These are phyloP conservation scores for Metschnikowia amazonensis DNA, from an alignment of 805 yeast species.

Conservation along the genomic window DNA sequence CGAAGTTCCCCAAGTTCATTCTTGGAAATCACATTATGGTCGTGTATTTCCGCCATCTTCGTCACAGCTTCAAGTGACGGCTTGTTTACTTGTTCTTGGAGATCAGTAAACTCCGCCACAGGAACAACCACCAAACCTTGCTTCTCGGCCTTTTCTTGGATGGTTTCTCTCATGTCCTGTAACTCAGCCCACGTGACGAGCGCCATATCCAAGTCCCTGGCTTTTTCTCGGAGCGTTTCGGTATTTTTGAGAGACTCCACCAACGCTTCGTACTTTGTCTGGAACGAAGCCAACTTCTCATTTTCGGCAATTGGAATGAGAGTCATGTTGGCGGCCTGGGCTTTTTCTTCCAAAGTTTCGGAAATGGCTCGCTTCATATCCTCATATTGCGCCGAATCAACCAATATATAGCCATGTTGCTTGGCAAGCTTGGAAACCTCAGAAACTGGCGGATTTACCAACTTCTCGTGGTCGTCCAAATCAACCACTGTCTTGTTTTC, in stretches of 20 bases:
- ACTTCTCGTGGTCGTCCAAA: slow-evolving; percentile 2
- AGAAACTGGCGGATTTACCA: slow-evolving; percentile 6
- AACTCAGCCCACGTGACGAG: slow-evolving; percentile 14
- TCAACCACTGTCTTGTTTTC: slow-evolving; percentile 10
- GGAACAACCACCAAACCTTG: slow-evolving; percentile 15
- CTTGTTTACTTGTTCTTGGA: slow-evolving; percentile 9
- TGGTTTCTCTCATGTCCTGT: slow-evolving; percentile 11
- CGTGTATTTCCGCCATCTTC: slow-evolving; percentile 10
- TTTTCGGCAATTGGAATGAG: slow-evolving; percentile 11
- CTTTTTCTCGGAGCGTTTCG: slow-evolving; percentile 7
- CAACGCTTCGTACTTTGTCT: slow-evolving; percentile 2
- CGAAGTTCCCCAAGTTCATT: slow-evolving; percentile 8
- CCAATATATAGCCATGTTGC: slow-evolving; percentile 7
- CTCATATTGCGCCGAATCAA: slow-evolving; percentile 7
- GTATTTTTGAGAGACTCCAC: slow-evolving; percentile 4
- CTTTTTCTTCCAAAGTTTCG: slow-evolving; percentile 12
- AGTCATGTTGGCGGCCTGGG: slow-evolving; percentile 8
- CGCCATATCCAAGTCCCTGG: slow-evolving; percentile 6
- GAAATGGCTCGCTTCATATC: slow-evolving; percentile 7
- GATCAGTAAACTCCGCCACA: slow-evolving; percentile 12
- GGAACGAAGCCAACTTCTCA: not conserved
- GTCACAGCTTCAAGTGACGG: slow-evolving; percentile 10
- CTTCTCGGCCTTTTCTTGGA: slow-evolving; percentile 20
- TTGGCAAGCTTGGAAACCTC: slow-evolving; percentile 9
- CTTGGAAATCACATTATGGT: slow-evolving; percentile 6